Evolutionary conservation across 2,329 filamentous ascomycete species (phyloP).

Genomic region (Stagonosporopsis tanaceti): DNA sequence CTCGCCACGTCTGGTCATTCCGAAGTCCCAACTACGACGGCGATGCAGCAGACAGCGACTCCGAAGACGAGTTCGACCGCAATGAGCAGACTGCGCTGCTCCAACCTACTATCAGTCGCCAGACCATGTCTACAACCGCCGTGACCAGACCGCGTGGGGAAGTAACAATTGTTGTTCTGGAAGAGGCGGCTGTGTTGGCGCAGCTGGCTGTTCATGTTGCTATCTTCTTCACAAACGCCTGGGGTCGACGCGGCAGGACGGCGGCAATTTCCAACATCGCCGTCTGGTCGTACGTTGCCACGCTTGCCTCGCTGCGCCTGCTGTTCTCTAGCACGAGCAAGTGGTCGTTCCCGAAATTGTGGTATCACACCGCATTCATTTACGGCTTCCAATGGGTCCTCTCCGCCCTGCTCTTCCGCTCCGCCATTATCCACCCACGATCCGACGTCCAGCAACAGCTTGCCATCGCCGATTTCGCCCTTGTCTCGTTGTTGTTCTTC

Average conservation of each 20-base stretch:
- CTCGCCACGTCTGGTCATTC: constrained; percentile 50
- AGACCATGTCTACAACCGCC: constrained; percentile 65
- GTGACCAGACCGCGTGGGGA: constrained; percentile 80
- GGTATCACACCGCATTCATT: constrained; percentile 90
- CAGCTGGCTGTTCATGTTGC: constrained; percentile 74
- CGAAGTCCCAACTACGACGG: constrained; percentile 40
- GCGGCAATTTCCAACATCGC: constrained; percentile 72
- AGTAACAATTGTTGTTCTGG: constrained; percentile 72
- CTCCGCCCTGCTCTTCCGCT: constrained; percentile 79
- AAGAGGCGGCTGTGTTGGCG: constrained; percentile 76
- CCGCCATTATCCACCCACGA: constrained; percentile 78
- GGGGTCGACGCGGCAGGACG: constrained; percentile 64
- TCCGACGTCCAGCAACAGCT: constrained; percentile 70
- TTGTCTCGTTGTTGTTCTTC: constrained; percentile 76
- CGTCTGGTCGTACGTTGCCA: constrained; percentile 82
- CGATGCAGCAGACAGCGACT: constrained; percentile 54
- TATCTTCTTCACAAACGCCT: constrained; percentile 68
- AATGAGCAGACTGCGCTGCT: constrained; percentile 63
- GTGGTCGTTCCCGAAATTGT: constrained; percentile 75
- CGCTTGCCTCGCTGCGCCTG: constrained; percentile 76
- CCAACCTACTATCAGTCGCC: constrained; percentile 60
- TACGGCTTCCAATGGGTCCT: constrained; percentile 87
- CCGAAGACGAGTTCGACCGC: constrained; percentile 68
- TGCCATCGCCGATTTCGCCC: constrained; percentile 74
- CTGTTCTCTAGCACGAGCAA: constrained; percentile 66